Evolutionary conservation across 495 filamentous ascomycete species (phyloP), one percentile per base, ranked within the genome.

Genomic region (Xylaria sp.): DNA sequence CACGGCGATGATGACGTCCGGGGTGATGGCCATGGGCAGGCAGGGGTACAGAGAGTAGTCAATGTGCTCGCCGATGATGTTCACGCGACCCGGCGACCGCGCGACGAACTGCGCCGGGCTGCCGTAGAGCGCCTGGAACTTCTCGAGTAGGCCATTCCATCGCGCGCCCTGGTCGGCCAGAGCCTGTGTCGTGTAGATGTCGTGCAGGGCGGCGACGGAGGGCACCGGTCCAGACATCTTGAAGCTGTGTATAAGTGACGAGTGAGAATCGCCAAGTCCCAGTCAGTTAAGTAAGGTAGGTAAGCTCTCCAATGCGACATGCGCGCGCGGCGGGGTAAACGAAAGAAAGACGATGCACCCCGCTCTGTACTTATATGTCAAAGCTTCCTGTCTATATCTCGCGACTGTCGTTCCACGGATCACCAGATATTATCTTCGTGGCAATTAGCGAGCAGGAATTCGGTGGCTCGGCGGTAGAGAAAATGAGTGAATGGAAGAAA

Each of bases 61-160:
- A 77, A 99, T 98, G 83, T 99, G 96, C 85, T 99, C 96, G 78
- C 96, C 96, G 75, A 99, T 98, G 79, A 99, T 96, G 85, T 98
- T 98, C 71, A 99, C 96, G 69, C 96, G 88, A 62, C 96, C 96
- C 0, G 96, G 96, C 69, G 94, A 97, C 59, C 96, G 89, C 1
- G 96, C 88, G 8, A 98, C 89, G 75, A 97, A 98, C 53, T 93
- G 87, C 3, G 95, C 90, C 15, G 80, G 83, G 48, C 87, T 85
- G 69, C 88, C 89, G 82, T 94, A 97, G n/a, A 78, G 82, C 70
- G 89, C 83, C 75, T 90, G 82, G 80, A 99, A 99, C 69, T 87
- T 87, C 44, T 84, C 81, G 37, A 94, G 81, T 19, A 99, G 88
- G 31, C 78, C 81, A 48, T 91, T 86, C 90, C 94, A 98, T 77